Base-by-base conservation (phyloP, 2,329 filamentous ascomycete genomes). In the Talaromyces sp. region DNA sequence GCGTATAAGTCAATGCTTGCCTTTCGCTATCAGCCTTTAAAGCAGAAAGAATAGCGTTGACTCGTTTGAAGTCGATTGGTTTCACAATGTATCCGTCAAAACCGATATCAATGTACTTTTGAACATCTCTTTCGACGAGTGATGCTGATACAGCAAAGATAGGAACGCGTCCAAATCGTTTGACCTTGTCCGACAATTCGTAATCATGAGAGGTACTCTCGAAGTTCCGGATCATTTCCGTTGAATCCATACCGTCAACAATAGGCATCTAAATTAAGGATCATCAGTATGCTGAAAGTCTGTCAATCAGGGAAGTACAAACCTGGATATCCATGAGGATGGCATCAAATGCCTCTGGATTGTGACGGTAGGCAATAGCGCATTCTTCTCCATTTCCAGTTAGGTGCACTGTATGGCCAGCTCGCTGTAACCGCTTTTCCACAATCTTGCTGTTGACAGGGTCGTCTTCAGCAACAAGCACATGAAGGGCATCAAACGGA, bases 261-360 rank as follows among this genome's bases (percentile, higher is more conserved):
- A 96, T 95, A 19, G 93, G 92, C 93, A 97, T 96, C 92, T 96
- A 17, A 17, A 22, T 17, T 15, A 15, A 15, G 45, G 25, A 25
- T 31, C 25, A 50, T 50, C 15, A 50, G 47, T 15, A 27, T 50
- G 47, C 25, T 50, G 7, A 6, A 50, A 31, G 3, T 27, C 17
- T 27, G 13, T n/a, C 8, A 5, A 27, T 31, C n/a, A 22, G n/a
- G 8, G 33, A 31, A 25, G 35, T 17, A 57, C 61, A 5, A 57
- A 93, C 92, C 84, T 96, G 92, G 85, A 97, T 92, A 73, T 96
- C 93, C 93, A 96, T 96, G 68, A 97, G 82, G 57, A 97, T 83
- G 5, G 92, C 88, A 74, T 96, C 92, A 72, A 91, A 95, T 25
- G 79, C 78, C 31, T 75, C 75, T 0, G 88, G 82, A 60, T 83